These are phyloP conservation scores for Xylariaceae sp. DNA, from an alignment of 2,329 filamentous ascomycete genomes.

Conservation along the genomic window DNA sequence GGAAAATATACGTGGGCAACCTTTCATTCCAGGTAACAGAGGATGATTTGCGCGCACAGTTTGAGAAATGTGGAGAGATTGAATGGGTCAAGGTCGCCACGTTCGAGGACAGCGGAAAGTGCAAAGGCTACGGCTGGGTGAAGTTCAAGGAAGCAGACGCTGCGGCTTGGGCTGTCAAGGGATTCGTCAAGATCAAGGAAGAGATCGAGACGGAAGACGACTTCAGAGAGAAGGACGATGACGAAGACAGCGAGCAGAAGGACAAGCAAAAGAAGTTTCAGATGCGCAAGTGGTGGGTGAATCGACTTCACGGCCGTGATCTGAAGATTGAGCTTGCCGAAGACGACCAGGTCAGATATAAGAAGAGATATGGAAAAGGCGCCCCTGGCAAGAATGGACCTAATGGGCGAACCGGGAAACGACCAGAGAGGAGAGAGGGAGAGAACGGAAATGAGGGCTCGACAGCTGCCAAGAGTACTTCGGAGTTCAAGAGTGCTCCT, in stretches of 20 bases:
- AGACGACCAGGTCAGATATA: constrained; percentile 81
- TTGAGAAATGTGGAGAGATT: constrained; percentile 77
- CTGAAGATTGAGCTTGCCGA: constrained; percentile 91
- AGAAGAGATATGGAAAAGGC: constrained; percentile 85
- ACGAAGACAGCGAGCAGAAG: constrained; percentile 37
- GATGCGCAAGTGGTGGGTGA: constrained; percentile 75
- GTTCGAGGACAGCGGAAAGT: constrained; percentile 95
- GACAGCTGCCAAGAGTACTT: neutral
- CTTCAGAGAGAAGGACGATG: constrained; percentile 45
- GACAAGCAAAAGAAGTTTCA: constrained; percentile 51
- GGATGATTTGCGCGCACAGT: constrained; percentile 75
- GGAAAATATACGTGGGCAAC: constrained; percentile 88
- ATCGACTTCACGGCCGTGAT: constrained; percentile 71
- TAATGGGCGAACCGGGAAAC: constrained; percentile 26
- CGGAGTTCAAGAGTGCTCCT: neutral
- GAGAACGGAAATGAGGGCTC: constrained; percentile 1
- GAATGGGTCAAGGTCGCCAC: constrained; percentile 83
- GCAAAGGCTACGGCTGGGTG: constrained; percentile 96
- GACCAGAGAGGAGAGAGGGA: constrained; percentile 5
- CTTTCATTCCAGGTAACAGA: constrained; percentile 76
- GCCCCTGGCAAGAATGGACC: constrained; percentile 47
- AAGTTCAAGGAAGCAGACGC: constrained; percentile 76
- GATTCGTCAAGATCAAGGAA: constrained; percentile 69
- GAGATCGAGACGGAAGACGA: constrained; percentile 58
- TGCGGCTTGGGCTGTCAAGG: constrained; percentile 71